A percentile compares a stretch with the other conserved stretches of the same genome.
Conservation (phyloP, 345 rosid species). For the Luvunga scandens region DNA sequence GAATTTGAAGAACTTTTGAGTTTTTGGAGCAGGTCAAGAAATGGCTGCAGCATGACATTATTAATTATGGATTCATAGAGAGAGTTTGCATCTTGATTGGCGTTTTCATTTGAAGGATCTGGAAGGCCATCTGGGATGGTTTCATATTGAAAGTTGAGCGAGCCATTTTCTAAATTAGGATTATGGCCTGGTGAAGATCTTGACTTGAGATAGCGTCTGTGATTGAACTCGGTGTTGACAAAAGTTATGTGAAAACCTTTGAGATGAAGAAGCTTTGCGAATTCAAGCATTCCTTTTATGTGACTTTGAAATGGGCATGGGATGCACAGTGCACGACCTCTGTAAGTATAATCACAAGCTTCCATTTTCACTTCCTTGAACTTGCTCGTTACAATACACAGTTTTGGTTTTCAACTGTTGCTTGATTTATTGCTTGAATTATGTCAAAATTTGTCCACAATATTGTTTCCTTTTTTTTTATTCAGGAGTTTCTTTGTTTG, state of each 20-base stretch:
- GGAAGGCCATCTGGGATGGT: slow-evolving; percentile 7
- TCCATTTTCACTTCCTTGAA: neutral
- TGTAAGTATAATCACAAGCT: neutral
- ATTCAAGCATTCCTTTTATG: neutral
- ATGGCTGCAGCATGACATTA: neutral
- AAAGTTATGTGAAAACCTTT: slow-evolving; percentile 4
- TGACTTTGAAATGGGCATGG: neutral
- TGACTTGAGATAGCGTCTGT: slow-evolving; percentile 1
- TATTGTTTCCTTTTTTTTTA: too few relatives aligned
- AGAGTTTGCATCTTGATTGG: neutral
- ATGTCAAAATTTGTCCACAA: neutral
- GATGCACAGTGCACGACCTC: neutral
- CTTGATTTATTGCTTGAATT: neutral
- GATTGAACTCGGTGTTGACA: slow-evolving; percentile 8
- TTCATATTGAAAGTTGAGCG: neutral
- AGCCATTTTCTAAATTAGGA: neutral
- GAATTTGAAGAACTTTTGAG: neutral
- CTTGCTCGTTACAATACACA: neutral
- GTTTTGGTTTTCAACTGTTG: neutral
- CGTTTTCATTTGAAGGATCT: neutral
- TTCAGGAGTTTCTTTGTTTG: too few relatives aligned
- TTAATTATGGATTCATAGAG: neutral
- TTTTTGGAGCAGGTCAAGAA: neutral
- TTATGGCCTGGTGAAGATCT: neutral
- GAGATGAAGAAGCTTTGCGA: slow-evolving; percentile 2